Evolutionary conservation across 768 basidiomycete species (phyloP).

Genomic region (Crucibulum laeve): DNA sequence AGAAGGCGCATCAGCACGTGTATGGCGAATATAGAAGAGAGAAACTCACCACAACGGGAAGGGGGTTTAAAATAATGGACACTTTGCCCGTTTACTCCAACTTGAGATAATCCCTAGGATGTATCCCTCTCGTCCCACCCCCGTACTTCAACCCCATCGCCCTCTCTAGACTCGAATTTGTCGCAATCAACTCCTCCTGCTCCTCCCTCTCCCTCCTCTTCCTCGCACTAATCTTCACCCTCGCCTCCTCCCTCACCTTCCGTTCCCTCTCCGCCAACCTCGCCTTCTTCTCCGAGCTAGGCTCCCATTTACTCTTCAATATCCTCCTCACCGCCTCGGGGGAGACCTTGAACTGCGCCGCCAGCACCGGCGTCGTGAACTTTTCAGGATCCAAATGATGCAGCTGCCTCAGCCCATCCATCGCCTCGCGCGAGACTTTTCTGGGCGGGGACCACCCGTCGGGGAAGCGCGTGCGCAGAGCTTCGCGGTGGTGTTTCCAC

Average conservation of each 20-base stretch:
- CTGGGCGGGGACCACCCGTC: slow-evolving; percentile 75
- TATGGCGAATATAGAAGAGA: too few relatives aligned
- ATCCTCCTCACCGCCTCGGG: slow-evolving; percentile 81
- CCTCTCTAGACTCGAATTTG: slow-evolving; percentile 9
- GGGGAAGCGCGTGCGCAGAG: slow-evolving; percentile 53
- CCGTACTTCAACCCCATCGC: too few relatives aligned
- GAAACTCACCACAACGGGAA: too few relatives aligned
- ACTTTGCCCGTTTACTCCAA: too few relatives aligned
- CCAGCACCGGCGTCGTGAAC: slow-evolving; percentile 66
- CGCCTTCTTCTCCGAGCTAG: slow-evolving; percentile 47
- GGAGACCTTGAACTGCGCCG: slow-evolving; percentile 73
- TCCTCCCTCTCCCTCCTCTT: slow-evolving; percentile 40
- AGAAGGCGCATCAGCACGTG: too few relatives aligned
- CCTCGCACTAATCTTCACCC: too few relatives aligned
- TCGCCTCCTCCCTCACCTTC: slow-evolving; percentile 32
- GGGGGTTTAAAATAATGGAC: too few relatives aligned
- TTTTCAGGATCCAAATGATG: slow-evolving; percentile 57
- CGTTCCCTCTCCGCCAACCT: slow-evolving; percentile 49
- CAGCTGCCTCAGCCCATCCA: slow-evolving; percentile 73
- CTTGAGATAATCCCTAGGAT: too few relatives aligned
- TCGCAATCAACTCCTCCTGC: slow-evolving; percentile 25
- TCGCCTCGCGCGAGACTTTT: slow-evolving; percentile 78
- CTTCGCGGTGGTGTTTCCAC: slow-evolving; percentile 44
- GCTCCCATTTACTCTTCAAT: slow-evolving; percentile 70
- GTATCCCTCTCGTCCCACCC: too few relatives aligned